Evolutionary conservation across 2,329 filamentous ascomycete genomes (phyloP).

Genomic region (Periglandula ipomoeae): DNA sequence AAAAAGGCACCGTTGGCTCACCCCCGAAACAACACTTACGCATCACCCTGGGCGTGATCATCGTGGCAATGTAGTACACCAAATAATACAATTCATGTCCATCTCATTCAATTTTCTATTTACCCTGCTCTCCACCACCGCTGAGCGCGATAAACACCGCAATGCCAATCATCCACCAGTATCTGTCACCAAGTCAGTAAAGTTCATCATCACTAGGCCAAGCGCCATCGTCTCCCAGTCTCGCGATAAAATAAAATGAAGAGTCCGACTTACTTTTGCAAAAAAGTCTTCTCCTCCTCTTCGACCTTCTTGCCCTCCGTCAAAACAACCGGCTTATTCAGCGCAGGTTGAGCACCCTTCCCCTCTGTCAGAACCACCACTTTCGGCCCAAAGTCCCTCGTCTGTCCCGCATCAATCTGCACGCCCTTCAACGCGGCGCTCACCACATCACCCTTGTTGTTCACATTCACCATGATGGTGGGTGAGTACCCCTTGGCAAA

Average conservation of each 20-base stretch:
- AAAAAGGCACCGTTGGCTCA: neutral
- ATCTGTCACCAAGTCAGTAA: slow-evolving; percentile 37
- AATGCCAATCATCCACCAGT: slow-evolving; percentile 56
- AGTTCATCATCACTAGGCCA: neutral
- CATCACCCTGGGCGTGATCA: neutral
- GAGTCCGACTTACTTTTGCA: slow-evolving; percentile 50
- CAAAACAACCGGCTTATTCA: slow-evolving; percentile 57
- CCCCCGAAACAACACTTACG: neutral
- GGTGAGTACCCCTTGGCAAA: slow-evolving; percentile 54
- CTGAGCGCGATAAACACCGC: slow-evolving; percentile 43
- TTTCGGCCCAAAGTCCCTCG: slow-evolving; percentile 55
- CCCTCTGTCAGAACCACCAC: slow-evolving; percentile 39
- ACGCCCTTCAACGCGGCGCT: slow-evolving; percentile 47
- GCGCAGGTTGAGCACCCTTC: slow-evolving; percentile 44
- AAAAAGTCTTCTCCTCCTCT: slow-evolving; percentile 51
- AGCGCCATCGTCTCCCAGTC: neutral
- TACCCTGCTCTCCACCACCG: slow-evolving; percentile 32
- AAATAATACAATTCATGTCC: slow-evolving; percentile 2
- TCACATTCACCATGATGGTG: slow-evolving; percentile 44
- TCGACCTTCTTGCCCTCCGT: slow-evolving; percentile 50
- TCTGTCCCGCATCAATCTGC: slow-evolving; percentile 52
- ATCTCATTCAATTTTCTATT: slow-evolving; percentile 27
- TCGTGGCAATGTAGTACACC: slow-evolving; percentile 8
- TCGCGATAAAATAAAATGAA: neutral
- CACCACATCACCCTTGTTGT: slow-evolving; percentile 33